These are phyloP conservation scores for Ascochyta rabiei DNA, from an alignment of 2,329 filamentous ascomycete species.

Conservation along the genomic window DNA sequence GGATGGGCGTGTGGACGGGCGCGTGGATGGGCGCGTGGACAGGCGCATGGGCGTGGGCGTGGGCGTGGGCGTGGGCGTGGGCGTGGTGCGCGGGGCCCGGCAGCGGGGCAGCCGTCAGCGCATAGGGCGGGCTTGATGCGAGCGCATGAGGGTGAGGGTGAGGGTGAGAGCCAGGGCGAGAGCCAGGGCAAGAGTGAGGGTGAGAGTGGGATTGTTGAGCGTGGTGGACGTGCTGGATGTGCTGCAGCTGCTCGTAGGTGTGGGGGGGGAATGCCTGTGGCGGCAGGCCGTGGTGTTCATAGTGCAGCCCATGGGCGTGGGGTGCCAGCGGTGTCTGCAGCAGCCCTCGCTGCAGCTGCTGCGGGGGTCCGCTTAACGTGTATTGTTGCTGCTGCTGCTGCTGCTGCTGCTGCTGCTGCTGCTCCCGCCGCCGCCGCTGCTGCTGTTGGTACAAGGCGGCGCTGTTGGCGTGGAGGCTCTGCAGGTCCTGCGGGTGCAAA, in stretches of 20 bases:
- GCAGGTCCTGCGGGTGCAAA: slow-evolving; percentile 41
- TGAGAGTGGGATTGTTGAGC: background rate
- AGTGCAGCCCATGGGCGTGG: slow-evolving; percentile 35
- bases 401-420: slow-evolving; percentile 22
- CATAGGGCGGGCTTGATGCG: slow-evolving; percentile 32
- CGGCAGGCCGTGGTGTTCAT: slow-evolving; percentile 43
- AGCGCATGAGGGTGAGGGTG: slow-evolving; percentile 16
- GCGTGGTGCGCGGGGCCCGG: slow-evolving; percentile 18
- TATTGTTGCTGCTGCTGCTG: slow-evolving; percentile 23
- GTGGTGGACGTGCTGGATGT: background rate
- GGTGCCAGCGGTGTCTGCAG: slow-evolving; percentile 11
- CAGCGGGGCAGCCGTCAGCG: slow-evolving; percentile 26
- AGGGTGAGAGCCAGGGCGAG: background rate
- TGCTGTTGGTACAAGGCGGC: slow-evolving; percentile 33
- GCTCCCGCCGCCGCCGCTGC: slow-evolving; percentile 20
- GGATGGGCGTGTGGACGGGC: slow-evolving; percentile 5
- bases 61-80: slow-evolving; percentile 15
- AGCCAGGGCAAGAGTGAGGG: background rate
- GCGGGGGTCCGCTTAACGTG: slow-evolving; percentile 26
- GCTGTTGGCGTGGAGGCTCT: slow-evolving; percentile 46
- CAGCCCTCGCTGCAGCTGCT: slow-evolving; percentile 1
- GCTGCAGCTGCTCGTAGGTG: slow-evolving; percentile 32
- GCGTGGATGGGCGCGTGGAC: slow-evolving; percentile 21
- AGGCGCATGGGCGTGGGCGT: slow-evolving; percentile 10
- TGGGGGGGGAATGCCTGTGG: slow-evolving; percentile 17